Conservation (phyloP, 2,329 filamentous ascomycete genomes). For the Hirsutella thompsonii region DNA sequence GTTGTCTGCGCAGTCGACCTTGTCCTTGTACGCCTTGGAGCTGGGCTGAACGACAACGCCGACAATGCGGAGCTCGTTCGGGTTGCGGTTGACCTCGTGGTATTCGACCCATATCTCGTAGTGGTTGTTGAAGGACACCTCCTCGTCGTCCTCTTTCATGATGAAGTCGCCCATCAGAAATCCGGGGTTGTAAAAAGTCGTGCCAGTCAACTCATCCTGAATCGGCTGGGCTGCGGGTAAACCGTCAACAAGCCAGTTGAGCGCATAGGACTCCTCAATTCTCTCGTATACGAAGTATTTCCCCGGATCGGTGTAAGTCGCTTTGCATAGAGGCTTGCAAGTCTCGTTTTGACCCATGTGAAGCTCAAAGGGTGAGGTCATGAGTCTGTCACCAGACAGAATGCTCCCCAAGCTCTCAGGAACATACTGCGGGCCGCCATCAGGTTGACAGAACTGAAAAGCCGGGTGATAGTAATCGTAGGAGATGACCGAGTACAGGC, state of each 20-base stretch:
- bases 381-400: slow-evolving; percentile 91
- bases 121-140: slow-evolving; percentile 73
- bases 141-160: slow-evolving; percentile 41
- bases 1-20: slow-evolving; percentile 49
- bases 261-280: slow-evolving; percentile 75
- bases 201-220: slow-evolving; percentile 60
- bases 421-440: slow-evolving; percentile 63
- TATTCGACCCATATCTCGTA: slow-evolving; percentile 93
- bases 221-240: slow-evolving; percentile 80
- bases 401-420: slow-evolving; percentile 84
- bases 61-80: slow-evolving; percentile 71
- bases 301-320: slow-evolving; percentile 48
- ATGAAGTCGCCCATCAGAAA: slow-evolving; percentile 48
- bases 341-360: slow-evolving; percentile 78
- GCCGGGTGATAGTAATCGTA: slow-evolving; percentile 90
- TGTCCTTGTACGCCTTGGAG: slow-evolving; percentile 49
- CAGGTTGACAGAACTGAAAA: slow-evolving; percentile 80
- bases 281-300: slow-evolving; percentile 70
- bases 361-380: slow-evolving; percentile 87
- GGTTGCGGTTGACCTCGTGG: slow-evolving; percentile 58
- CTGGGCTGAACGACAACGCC: slow-evolving; percentile 79
- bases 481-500: slow-evolving; percentile 82
- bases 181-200: slow-evolving; percentile 80
- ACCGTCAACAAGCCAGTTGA: slow-evolving; percentile 95
- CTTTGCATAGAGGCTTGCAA: slow-evolving; percentile 68